Evolutionary conservation across 2,329 filamentous ascomycete genomes (phyloP).

Genomic region (Stagonosporopsis vannaccii): DNA sequence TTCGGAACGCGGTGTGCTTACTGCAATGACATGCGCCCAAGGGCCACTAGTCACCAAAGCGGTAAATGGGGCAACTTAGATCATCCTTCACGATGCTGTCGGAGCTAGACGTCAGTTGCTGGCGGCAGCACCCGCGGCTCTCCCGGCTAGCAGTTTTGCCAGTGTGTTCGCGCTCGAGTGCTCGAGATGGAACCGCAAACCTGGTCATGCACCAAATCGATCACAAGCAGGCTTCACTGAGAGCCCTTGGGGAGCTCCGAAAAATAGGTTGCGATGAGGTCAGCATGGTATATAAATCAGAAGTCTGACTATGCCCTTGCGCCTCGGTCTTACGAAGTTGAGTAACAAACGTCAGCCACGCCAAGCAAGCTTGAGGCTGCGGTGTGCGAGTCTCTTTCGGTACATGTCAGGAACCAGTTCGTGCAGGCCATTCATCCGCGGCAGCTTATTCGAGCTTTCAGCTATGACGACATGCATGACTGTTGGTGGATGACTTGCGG

Average conservation of each 20-base stretch:
- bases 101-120: neutral
- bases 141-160: neutral
- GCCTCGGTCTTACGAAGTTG: slow-evolving; percentile 3
- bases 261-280: neutral
- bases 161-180: neutral
- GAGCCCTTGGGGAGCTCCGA: neutral
- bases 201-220: neutral
- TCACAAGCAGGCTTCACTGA: neutral
- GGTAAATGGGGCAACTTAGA: slow-evolving; percentile 24
- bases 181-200: neutral
- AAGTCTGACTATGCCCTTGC: neutral
- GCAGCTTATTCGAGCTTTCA: slow-evolving; percentile 1
- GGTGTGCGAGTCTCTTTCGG: neutral
- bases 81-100: slow-evolving; percentile 10
- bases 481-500: slow-evolving; percentile 1
- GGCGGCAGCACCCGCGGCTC: neutral
- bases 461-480: slow-evolving; percentile 11
- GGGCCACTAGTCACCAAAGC: slow-evolving; percentile 23
- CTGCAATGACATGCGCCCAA: slow-evolving; percentile 19
- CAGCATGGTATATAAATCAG: slow-evolving; percentile 5
- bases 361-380: slow-evolving; percentile 10
- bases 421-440: neutral
- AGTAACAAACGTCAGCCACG: slow-evolving; percentile 13
- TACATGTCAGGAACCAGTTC: slow-evolving; percentile 12
- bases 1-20: slow-evolving; percentile 23